phyloP scores from a whole-genome alignment of 768 basidiomycete genomes.

The Nevesoporus exiguus region DNA sequence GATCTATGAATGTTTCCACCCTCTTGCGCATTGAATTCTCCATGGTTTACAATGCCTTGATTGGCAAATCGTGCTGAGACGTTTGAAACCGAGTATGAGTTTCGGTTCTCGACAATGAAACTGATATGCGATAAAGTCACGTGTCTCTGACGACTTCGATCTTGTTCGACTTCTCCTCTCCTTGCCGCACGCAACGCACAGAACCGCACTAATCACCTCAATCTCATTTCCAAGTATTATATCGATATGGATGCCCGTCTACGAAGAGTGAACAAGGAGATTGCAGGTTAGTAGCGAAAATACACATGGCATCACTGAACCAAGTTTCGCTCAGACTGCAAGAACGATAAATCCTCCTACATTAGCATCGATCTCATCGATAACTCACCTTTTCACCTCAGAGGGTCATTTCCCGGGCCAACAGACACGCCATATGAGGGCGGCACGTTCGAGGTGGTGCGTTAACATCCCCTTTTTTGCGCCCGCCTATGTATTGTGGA shows the following conservation, averaged over 20 bases:
- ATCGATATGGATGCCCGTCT: conserved; percentile 80
- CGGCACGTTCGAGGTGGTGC: conserved; percentile 85
- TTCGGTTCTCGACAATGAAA: not conserved
- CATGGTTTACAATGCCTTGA: conserved; percentile 8
- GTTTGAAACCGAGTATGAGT: not conserved
- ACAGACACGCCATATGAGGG: conserved; percentile 93
- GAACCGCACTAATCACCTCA: not conserved
- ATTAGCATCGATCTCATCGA: conserved; percentile 87
- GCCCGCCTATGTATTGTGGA: not conserved
- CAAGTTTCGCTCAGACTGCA: conserved; percentile 62
- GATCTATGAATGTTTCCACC: conserved; percentile 71
- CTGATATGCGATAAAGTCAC: conserved; percentile 22
- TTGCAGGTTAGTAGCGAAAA: conserved; percentile 54
- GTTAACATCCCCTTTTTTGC: conserved; percentile 32
- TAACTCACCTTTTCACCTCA: conserved; percentile 87
- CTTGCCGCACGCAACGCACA: not conserved
- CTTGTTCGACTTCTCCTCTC: not conserved
- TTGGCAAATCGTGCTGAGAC: not conserved
- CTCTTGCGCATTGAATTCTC: conserved; percentile 61
- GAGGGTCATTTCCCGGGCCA: conserved; percentile 88
- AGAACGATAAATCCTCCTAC: conserved; percentile 88
- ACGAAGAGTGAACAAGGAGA: conserved; percentile 92
- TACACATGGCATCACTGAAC: conserved; percentile 7
- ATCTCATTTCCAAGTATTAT: not conserved
- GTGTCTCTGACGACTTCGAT: conserved; percentile 10